These are phyloP conservation scores for Auriscalpium vulgare DNA, from an alignment of 768 basidiomycete genomes.

Conservation along the genomic window DNA sequence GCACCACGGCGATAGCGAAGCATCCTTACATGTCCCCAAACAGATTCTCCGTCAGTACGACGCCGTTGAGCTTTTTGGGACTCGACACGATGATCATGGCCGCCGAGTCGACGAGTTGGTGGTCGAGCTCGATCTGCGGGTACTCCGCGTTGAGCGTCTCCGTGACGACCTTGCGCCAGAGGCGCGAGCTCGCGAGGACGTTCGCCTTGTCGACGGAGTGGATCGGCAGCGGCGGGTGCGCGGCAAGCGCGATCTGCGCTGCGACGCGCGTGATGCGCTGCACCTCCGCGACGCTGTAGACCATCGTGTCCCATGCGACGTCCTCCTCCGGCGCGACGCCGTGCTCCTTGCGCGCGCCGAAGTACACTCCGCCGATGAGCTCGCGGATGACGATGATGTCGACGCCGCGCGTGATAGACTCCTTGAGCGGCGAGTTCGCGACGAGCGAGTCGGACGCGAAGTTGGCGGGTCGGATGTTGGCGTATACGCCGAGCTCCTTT, in stretches of 20 bases:
- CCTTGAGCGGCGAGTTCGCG: conserved; percentile 80
- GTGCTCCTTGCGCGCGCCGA: conserved; percentile 87
- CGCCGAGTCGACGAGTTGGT: conserved; percentile 91
- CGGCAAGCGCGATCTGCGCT: conserved; percentile 79
- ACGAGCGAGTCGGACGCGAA: conserved; percentile 90
- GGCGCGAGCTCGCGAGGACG: conserved; percentile 86
- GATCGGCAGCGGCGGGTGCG: conserved; percentile 79
- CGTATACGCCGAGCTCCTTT: conserved; percentile 91
- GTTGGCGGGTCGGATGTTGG: conserved; percentile 95
- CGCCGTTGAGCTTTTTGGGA: conserved; percentile 90
- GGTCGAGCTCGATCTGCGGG: conserved; percentile 80
- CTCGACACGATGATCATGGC: conserved; percentile 91
- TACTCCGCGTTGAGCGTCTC: conserved; percentile 81
- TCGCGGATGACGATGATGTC: conserved; percentile 94
- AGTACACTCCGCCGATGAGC: conserved; percentile 94
- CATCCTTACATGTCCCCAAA: conserved; percentile 90
- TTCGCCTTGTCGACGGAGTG: conserved; percentile 99
- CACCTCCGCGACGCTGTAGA: conserved; percentile 87
- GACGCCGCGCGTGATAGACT: conserved; percentile 72
- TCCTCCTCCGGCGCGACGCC: conserved; percentile 55
- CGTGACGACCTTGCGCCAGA: conserved; percentile 91
- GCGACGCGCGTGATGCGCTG: conserved; percentile 94
- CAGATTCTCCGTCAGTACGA: conserved; percentile 91
- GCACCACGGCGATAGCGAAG: not conserved
- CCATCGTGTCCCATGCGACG: conserved; percentile 86